phyloP scores from a whole-genome alignment of 2,329 filamentous ascomycete species.

The Alternaria incomplexa region DNA sequence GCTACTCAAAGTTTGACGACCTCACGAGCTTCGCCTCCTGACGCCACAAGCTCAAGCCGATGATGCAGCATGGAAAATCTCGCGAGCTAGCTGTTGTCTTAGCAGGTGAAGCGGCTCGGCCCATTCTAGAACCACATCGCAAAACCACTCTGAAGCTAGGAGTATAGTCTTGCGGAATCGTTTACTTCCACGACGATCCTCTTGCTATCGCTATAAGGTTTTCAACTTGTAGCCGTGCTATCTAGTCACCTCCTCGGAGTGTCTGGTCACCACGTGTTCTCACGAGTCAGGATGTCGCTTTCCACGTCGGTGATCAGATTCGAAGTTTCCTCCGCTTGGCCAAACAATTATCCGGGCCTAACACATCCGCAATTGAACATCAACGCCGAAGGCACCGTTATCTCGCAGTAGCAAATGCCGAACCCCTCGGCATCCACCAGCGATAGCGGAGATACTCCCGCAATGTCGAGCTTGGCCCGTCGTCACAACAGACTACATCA shows the following conservation, averaged over 20 bases:
- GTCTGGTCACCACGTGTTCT: background rate
- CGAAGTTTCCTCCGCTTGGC: background rate
- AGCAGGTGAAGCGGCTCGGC: constrained; percentile 2
- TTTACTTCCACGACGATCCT: background rate
- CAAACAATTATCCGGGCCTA: constrained; percentile 4
- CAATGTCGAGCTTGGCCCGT: constrained; percentile 1
- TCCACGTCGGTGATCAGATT: constrained; percentile 1
- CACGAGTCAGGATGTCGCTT: constrained; percentile 4
- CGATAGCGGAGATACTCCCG: background rate
- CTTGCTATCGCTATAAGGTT: background rate
- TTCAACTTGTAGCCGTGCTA: background rate
- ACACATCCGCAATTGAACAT: background rate
- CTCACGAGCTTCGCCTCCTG: background rate
- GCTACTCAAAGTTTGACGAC: background rate
- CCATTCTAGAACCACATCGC: background rate
- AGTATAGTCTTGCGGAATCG: background rate
- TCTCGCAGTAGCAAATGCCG: constrained; percentile 9
- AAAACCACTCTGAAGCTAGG: background rate
- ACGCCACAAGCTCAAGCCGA: background rate
- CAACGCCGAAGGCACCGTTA: background rate
- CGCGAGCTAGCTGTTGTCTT: background rate
- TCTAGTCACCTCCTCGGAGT: background rate
- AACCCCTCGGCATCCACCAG: constrained; percentile 2
- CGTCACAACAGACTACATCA: background rate
- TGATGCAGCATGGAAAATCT: background rate